Conservation (phyloP, 139 green algal species). For the Closterium sp. region DNA sequence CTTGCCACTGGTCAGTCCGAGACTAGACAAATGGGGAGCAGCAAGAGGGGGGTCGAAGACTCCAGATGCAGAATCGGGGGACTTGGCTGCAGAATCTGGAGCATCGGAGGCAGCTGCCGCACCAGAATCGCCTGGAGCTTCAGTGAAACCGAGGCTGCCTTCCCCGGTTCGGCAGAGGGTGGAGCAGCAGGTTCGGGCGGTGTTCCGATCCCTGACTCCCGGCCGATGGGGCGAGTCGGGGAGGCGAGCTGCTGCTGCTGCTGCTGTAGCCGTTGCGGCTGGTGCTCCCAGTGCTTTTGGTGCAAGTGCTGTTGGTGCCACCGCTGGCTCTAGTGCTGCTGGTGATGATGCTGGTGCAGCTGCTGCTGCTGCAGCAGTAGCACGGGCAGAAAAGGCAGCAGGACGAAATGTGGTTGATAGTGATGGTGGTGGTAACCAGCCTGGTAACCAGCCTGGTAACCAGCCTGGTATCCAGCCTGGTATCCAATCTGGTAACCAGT, state of each 20-base stretch:
- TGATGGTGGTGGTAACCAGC: background rate
- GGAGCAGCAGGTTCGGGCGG: background rate
- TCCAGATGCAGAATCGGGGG: background rate
- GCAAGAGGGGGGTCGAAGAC: background rate
- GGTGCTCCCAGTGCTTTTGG: background rate
- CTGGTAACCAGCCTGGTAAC: background rate
- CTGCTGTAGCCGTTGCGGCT: background rate
- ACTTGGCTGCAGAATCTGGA: too few species aligned
- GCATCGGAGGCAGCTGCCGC: too few species aligned
- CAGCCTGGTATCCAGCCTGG: background rate
- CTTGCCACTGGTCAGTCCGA: background rate
- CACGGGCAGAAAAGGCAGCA: background rate
- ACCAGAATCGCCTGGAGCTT: background rate
- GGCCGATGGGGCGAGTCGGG: background rate
- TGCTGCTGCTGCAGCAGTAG: background rate
- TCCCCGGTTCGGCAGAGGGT: background rate
- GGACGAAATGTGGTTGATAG: background rate
- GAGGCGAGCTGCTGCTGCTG: background rate
- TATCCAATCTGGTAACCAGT: background rate
- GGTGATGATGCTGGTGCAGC: background rate
- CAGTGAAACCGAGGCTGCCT: background rate
- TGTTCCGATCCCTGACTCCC: background rate
- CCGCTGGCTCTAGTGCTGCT: background rate
- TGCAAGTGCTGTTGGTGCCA: background rate
- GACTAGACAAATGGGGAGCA: background rate